Percentiles rank a stretch among this genome's conserved stretches.
Conservation (phyloP, 805 yeast species). For the Schwanniomyces occidentalis region DNA sequence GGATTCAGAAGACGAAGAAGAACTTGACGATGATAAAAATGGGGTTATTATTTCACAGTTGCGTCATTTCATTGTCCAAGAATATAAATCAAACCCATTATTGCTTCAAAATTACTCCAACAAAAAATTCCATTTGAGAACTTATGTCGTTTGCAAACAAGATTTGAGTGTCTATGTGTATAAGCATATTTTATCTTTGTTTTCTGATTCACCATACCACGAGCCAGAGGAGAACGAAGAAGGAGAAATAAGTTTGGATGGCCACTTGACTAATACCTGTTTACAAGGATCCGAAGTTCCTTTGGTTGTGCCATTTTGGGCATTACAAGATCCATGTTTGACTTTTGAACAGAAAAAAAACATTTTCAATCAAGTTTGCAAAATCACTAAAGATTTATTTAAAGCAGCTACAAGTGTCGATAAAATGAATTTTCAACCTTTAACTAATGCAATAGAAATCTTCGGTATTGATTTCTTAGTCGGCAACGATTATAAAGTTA, state of each 20-base stretch:
- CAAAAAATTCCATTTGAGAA: conserved; percentile 86
- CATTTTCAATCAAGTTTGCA: conserved; percentile 58
- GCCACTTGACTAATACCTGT: conserved; percentile 94
- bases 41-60: conserved; percentile 84
- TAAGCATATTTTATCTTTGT: conserved; percentile 75
- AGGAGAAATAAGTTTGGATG: conserved; percentile 47
- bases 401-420: conserved; percentile 81
- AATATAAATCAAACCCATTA: conserved; percentile 70
- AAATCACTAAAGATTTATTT: conserved; percentile 68
- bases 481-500: conserved; percentile 52
- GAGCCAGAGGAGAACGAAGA: conserved; percentile 25
- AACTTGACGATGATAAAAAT: conserved; percentile 36
- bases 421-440: conserved; percentile 79
- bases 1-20: conserved; percentile 58
- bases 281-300: conserved; percentile 59
- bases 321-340: conserved; percentile 43
- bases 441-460: conserved; percentile 78
- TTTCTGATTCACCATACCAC: conserved; percentile 59
- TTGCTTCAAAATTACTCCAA: conserved; percentile 57
- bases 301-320: conserved; percentile 66
- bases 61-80: conserved; percentile 89
- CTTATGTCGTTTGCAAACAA: conserved; percentile 77
- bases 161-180: conserved; percentile 77
- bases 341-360: conserved; percentile 28
- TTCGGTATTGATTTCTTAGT: conserved; percentile 90